These are phyloP conservation scores for Fusarium piperis DNA, from an alignment of 2,329 filamentous ascomycete species.

Conservation along the genomic window DNA sequence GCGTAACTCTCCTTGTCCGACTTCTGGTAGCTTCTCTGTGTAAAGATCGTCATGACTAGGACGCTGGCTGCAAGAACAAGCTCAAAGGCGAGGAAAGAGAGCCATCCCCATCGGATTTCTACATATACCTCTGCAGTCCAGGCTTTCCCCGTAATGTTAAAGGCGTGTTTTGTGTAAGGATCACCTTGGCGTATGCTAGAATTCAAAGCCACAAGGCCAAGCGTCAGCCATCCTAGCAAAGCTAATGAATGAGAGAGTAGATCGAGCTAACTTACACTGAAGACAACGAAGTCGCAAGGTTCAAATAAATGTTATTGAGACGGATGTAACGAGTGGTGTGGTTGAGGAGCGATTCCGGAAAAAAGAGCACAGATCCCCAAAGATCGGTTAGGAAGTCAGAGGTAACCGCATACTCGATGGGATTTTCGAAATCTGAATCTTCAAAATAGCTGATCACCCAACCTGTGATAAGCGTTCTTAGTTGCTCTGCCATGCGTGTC, in stretches of 20 bases:
- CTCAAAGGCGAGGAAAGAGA: background rate
- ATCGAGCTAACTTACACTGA: background rate
- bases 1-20: background rate
- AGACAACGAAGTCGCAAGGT: background rate
- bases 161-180: background rate
- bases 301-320: background rate
- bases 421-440: background rate
- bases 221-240: background rate
- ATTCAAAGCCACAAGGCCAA: background rate
- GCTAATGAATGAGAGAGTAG: too few species aligned
- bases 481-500: rapidly evolving
- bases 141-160: background rate
- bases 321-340: background rate
- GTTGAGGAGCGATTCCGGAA: background rate
- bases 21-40: background rate
- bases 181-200: background rate
- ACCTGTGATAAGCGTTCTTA: background rate
- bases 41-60: background rate
- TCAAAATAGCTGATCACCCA: background rate
- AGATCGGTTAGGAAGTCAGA: background rate
- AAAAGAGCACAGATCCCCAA: background rate
- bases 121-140: background rate
- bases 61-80: background rate
- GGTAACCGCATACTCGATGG: too few species aligned
- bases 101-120: background rate